phyloP scores from a whole-genome alignment of 345 rosid genomes.

The Hypericum androsaemum region DNA sequence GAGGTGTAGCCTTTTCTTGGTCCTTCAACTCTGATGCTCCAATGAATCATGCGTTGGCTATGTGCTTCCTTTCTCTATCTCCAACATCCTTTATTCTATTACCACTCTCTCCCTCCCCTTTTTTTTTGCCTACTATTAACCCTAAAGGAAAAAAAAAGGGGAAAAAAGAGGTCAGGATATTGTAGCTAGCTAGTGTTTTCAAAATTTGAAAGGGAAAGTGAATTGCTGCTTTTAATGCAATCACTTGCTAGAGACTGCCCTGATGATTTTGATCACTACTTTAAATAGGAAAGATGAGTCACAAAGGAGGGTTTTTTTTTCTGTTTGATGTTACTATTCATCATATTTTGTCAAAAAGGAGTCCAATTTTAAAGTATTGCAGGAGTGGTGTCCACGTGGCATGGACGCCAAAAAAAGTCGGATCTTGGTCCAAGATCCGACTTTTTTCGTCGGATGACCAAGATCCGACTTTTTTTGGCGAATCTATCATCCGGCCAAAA shows the following conservation, averaged over 20 bases:
- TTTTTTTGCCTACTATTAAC: slow-evolving; percentile 48
- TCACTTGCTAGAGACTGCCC: slow-evolving; percentile 14
- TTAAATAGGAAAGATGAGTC: too few relatives aligned
- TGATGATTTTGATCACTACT: too few relatives aligned
- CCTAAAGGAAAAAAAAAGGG: slow-evolving; percentile 17
- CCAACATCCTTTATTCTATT: slow-evolving; percentile 42
- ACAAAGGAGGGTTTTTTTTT: too few relatives aligned
- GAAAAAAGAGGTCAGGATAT: background rate
- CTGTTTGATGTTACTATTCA: too few relatives aligned
- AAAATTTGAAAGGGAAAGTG: slow-evolving; percentile 43
- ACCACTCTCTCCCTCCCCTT: slow-evolving; percentile 21
- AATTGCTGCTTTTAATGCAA: slow-evolving; percentile 39
- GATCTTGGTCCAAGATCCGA: too few relatives aligned
- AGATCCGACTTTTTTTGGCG: too few relatives aligned
- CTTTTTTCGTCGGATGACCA: too few relatives aligned
- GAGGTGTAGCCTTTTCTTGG: slow-evolving; percentile 7
- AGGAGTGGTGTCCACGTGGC: too few relatives aligned
- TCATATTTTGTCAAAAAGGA: too few relatives aligned
- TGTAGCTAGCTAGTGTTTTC: slow-evolving; percentile 7
- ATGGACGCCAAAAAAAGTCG: too few relatives aligned
- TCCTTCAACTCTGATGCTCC: slow-evolving; percentile 19
- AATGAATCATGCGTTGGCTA: slow-evolving; percentile 31
- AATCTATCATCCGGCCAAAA: too few relatives aligned
- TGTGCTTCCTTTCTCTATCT: slow-evolving; percentile 18
- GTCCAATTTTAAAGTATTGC: too few relatives aligned